Evolutionary conservation across 2,329 filamentous ascomycete genomes (phyloP), one percentile per base, ranked within the genome.

Genomic region (Myrmaecium sp.): DNA sequence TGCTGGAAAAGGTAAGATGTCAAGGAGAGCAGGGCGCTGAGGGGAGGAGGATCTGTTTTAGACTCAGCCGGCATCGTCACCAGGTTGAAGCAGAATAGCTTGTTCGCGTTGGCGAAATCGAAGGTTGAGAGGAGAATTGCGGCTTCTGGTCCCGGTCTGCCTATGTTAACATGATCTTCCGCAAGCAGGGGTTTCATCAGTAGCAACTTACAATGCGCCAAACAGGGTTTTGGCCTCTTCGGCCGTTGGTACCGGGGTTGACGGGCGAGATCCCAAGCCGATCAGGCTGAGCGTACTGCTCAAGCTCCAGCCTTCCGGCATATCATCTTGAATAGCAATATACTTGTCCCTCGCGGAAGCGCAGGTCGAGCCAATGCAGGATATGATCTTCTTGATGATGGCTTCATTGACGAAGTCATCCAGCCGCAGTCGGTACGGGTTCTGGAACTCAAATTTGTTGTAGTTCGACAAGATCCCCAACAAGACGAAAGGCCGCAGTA

Each of bases 391-490:
- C 32, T 75, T 68, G 41, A 95, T 94, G 2, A 78, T 76, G 0
- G 65, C 60, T 44, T 95, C 84, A 45, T 98, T 93, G 42, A 94
- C 82, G 51, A 95, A 95, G 49, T 95, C 84, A 41, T 86, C 83
- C 10, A 98, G 65, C 15, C 86, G 78, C 35, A 91, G 60, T 41
- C 89, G 77, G 42, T 98, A 98, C 1, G 86, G 86, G 40, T 98
- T 98, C 47, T 93, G 84, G 30, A 91, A 86, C 52, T 98, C 89
- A 44, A 98, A 98, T 51, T 95, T 98, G 65, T 98, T 95, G 64
- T 95, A 95, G 55, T 95, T 98, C 36, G 81, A 79, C 28, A 98
- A 60, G 4, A 95, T 63, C 8, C 86, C 86, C 12, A 94, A 63
- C 6, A 95, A 66, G 9, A 76, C 69, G 38, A 94, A 83, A 0